Conservation (phyloP, 331 rosid species). For the Spiraea crenata region DNA sequence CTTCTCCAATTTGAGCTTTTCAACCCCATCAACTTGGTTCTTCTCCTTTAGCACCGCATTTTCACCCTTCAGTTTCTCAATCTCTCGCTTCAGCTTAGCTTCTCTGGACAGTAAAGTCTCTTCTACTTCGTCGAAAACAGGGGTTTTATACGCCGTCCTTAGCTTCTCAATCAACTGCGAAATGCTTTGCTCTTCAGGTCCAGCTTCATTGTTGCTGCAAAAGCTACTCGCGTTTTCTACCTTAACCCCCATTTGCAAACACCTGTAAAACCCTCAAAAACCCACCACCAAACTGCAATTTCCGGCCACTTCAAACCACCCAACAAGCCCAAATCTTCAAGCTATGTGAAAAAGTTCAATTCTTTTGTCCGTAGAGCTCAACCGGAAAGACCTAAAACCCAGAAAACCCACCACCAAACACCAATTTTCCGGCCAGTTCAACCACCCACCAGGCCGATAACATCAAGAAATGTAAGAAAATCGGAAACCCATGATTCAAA, state of each 20-base stretch:
- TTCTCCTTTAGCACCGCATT: background rate
- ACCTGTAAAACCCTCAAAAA: background rate
- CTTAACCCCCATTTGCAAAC: background rate
- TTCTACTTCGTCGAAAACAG: background rate
- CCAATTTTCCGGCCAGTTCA: background rate
- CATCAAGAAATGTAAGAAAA: background rate
- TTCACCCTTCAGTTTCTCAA: background rate
- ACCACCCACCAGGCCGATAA: background rate
- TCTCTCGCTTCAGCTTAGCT: background rate
- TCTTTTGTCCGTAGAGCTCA: too few relatives aligned
- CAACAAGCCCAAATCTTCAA: background rate
- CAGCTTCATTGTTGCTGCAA: background rate
- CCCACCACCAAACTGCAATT: background rate
- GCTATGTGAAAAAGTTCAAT: background rate
- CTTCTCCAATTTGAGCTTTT: background rate
- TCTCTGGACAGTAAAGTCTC: slow-evolving; percentile 1
- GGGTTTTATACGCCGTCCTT: background rate
- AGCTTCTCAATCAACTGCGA: background rate
- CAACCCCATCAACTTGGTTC: background rate
- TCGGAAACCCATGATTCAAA: background rate
- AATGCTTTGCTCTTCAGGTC: background rate
- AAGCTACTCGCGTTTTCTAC: background rate
- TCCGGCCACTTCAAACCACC: background rate
- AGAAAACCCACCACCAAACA: background rate
- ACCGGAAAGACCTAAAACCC: background rate